Base-by-base conservation (phyloP, 306 rosid species). In the Rubus idaeus region DNA sequence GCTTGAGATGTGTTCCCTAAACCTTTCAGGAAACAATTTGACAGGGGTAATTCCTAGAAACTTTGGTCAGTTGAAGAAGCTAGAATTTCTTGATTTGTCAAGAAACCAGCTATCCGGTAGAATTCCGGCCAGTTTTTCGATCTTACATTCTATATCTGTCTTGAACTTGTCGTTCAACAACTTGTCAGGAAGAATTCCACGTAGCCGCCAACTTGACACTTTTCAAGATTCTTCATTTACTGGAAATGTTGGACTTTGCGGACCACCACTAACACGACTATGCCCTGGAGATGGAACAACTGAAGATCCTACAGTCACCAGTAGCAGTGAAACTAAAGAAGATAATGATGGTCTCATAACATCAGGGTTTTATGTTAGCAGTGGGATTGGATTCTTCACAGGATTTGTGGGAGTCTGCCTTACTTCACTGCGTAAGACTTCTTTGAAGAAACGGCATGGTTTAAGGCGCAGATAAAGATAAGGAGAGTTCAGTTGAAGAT, bases 241-340 rank as follows among this genome's bases (percentile, higher is more conserved):
- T 37, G 86, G 80, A 56, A 85, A 85, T 69, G 35, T n/a, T 20
- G 49, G 68, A 62, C 86, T 85, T 0, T 76, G 82, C 46, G 84
- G 86, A 3, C 13, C 13, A 12, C 86, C 78, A 10, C 80, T 82
- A 45, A 55, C 61, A 55, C 61, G 2, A 17, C 14, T 6, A 3
- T 82, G 84, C 63, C 75, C 44, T 0, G 81, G 64, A 37, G 81
- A 79, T 35, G 37, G 4, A n/a, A 0, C 14, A n/a, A 5, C 21
- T 11, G 11, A 67, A 40, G 74, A 0, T 40, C 23, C 62, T 4
- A 42, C 6, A 56, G 70, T 4, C 42, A 21, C 14, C 9, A 5
- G 5, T 55, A 37, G 79, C 1, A n/a, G 12, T 46, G 83, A 30
- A 60, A 47, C 8, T 4, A n/a, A 65, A 14, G 60, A 17, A 12